These are phyloP conservation scores for Meira nashicola DNA, from an alignment of 1,284 basidiomycete genomes.

Conservation along the genomic window DNA sequence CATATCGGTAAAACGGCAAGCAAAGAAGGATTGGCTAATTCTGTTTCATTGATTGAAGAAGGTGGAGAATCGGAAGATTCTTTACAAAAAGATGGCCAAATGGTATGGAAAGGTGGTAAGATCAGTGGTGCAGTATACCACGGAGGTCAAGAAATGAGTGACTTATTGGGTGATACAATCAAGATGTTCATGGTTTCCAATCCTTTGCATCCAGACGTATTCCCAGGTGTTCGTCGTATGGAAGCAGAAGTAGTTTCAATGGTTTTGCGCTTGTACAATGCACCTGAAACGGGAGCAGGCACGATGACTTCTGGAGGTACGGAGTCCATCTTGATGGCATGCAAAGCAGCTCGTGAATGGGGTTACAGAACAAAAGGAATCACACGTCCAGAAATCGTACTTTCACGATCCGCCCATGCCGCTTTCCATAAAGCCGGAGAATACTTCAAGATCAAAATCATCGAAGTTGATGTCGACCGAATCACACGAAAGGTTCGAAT, in stretches of 20 bases:
- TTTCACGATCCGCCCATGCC: conserved; percentile 81
- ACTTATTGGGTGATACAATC: conserved; percentile 40
- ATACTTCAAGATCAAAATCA: conserved; percentile 89
- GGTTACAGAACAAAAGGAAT: conserved; percentile 78
- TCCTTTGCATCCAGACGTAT: conserved; percentile 90
- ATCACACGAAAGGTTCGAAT: conserved; percentile 75
- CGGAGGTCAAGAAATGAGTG: conserved; percentile 45
- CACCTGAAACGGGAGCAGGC: conserved; percentile 69
- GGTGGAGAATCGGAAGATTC: conserved; percentile 1
- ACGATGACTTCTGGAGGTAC: conserved; percentile 93
- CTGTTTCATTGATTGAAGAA: background rate
- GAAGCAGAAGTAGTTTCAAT: conserved; percentile 95
- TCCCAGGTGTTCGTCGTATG: conserved; percentile 93
- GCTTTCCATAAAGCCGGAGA: conserved; percentile 89
- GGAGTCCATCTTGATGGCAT: conserved; percentile 88
- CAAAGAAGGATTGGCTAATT: conserved; percentile 7
- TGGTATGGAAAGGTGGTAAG: conserved; percentile 45
- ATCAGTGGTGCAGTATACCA: conserved; percentile 53
- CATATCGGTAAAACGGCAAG: background rate
- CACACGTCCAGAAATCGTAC: conserved; percentile 85
- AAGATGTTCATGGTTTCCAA: conserved; percentile 60
- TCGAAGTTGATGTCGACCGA: conserved; percentile 78
- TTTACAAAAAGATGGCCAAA: conserved; percentile 38
- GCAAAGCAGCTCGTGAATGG: conserved; percentile 93
- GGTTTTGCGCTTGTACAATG: conserved; percentile 74